A percentile compares a stretch with the other conserved stretches of the same genome.
Evolutionary conservation across 805 yeast genomes (phyloP).

Genomic region (Hanseniaspora opuntiae): DNA sequence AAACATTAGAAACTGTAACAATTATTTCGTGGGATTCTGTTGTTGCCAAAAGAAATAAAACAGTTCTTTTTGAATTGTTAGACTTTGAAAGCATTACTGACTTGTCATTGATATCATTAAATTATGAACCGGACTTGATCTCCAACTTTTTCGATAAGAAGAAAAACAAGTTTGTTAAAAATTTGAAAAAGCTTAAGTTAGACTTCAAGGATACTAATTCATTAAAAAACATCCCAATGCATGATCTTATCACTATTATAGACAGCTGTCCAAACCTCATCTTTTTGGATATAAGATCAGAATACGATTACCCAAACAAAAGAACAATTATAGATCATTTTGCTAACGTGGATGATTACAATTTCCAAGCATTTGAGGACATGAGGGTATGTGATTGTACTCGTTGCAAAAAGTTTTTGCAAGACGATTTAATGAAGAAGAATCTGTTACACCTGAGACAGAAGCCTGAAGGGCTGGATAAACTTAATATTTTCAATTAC

Average conservation of each 20-base stretch:
- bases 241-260: constrained; percentile 26
- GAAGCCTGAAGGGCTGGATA: constrained; percentile 22
- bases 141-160: constrained; percentile 24
- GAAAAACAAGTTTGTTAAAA: constrained; percentile 15
- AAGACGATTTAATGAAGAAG: constrained; percentile 26
- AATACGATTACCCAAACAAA: constrained; percentile 12
- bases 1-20: constrained; percentile 27
- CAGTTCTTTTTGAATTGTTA: constrained; percentile 27
- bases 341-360: constrained; percentile 12
- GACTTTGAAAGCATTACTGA: constrained; percentile 29
- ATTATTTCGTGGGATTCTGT: constrained; percentile 33
- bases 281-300: constrained; percentile 30
- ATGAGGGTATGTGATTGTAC: constrained; percentile 21
- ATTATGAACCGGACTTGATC: constrained; percentile 24
- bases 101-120: constrained; percentile 30
- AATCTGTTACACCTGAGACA: constrained; percentile 21
- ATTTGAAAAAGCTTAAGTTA: constrained; percentile 28
- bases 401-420: constrained; percentile 22
- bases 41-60: constrained; percentile 23
- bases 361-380: not conserved
- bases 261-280: constrained; percentile 25
- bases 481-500: constrained; percentile 28
- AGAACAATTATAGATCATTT: constrained; percentile 22
- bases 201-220: constrained; percentile 28
- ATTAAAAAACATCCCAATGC: constrained; percentile 25